Evolutionary conservation across 768 basidiomycete genomes (phyloP).

Genomic region (Gymnopilus junonius): DNA sequence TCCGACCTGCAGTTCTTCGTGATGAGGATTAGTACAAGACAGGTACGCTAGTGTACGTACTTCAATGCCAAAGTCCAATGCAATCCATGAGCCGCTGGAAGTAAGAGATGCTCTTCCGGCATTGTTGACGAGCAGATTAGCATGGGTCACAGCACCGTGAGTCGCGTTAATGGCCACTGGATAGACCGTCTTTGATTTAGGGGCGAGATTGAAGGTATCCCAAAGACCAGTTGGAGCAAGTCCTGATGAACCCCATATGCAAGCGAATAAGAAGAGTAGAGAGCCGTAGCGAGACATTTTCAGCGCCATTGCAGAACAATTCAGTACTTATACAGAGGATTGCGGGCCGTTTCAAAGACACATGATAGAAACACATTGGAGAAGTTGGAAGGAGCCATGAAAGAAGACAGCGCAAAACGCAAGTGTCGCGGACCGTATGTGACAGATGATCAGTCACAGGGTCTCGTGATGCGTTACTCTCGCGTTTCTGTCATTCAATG

Average conservation of each 20-base stretch:
- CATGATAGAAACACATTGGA: neutral
- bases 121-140: slow-evolving; percentile 37
- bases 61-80: slow-evolving; percentile 60
- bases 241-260: neutral
- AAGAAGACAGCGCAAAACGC: neutral
- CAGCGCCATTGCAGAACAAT: neutral
- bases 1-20: slow-evolving; percentile 43
- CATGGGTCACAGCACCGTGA: slow-evolving; percentile 38
- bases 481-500: too few relatives aligned
- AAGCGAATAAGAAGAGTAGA: neutral
- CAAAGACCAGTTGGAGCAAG: slow-evolving; percentile 53
- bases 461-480: slow-evolving; percentile 2
- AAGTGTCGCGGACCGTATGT: neutral
- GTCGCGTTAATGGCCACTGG: slow-evolving; percentile 43
- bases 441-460: neutral
- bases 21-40: neutral
- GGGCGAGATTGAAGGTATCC: slow-evolving; percentile 57
- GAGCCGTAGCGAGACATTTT: neutral
- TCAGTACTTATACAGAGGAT: neutral
- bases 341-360: neutral
- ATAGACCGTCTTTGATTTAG: slow-evolving; percentile 48
- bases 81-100: slow-evolving; percentile 48
- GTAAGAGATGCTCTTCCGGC: slow-evolving; percentile 42
- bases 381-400: neutral
- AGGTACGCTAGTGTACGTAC: slow-evolving; percentile 27